A percentile compares a stretch with the other conserved stretches of the same genome.
Conservation (phyloP, 371 early-diverging fungal genomes). For the Entomophthora muscae region DNA sequence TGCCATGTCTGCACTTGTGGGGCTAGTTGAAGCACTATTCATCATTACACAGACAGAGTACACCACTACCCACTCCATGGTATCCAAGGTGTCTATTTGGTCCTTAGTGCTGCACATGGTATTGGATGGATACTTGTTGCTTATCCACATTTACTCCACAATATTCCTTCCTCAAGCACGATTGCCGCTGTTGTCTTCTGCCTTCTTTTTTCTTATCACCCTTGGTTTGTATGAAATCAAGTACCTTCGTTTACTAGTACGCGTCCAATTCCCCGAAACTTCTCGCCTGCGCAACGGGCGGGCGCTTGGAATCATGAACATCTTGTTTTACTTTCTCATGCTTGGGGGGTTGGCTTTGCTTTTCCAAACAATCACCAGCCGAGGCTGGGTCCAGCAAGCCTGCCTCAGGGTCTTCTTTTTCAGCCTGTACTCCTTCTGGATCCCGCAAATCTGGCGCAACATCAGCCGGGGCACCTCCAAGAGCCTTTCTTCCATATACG, state of each 20-base stretch:
- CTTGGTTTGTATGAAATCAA: constrained; percentile 1
- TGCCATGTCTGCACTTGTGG: not conserved
- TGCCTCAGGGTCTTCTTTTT: not conserved
- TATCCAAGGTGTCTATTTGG: not conserved
- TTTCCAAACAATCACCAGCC: not conserved
- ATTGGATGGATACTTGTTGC: constrained; percentile 6
- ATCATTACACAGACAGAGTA: constrained; percentile 3
- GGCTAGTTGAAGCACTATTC: not conserved
- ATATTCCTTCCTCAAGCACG: not conserved
- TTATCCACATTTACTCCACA: not conserved
- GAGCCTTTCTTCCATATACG: not conserved
- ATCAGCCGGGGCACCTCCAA: not conserved
- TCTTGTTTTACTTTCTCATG: constrained; percentile 1
- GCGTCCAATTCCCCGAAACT: not conserved
- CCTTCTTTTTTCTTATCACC: not conserved
- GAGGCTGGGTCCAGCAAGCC: not conserved
- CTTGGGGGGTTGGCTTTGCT: not conserved
- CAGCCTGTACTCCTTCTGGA: not conserved
- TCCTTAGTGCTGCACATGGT: not conserved
- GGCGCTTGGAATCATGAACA: not conserved
- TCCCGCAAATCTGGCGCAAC: constrained; percentile 6
- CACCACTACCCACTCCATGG: not conserved
- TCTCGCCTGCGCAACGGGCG: not conserved
- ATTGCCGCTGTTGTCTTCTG: not conserved
- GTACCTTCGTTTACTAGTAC: not conserved